A percentile compares a stretch with the other conserved stretches of the same genome.
Evolutionary conservation across 2,329 filamentous ascomycete species (phyloP).

Genomic region (Colletotrichum brevisporum): DNA sequence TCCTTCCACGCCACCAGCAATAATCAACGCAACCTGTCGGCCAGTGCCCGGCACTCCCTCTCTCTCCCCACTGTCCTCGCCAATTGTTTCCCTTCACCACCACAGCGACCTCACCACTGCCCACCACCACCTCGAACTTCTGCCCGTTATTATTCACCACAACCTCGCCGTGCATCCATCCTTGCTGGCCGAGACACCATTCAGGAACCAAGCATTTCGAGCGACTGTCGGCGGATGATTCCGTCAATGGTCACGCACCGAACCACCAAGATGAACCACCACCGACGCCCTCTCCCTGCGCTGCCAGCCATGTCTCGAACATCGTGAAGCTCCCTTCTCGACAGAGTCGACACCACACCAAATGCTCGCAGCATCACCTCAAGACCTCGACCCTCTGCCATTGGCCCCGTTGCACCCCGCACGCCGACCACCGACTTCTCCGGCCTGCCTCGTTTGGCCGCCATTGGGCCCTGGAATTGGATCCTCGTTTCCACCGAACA

Average conservation of each 20-base stretch:
- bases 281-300: neutral
- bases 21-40: no score
- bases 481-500: constrained; percentile 28
- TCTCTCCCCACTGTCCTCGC: no score
- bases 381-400: no score
- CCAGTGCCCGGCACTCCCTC: no score
- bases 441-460: constrained; percentile 30
- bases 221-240: no score
- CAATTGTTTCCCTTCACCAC: no score
- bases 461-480: constrained; percentile 1
- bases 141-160: neutral
- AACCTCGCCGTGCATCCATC: neutral
- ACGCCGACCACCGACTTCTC: neutral
- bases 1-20: no score
- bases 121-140: neutral
- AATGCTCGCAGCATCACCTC: neutral
- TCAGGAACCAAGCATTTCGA: constrained; percentile 6
- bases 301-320: no score
- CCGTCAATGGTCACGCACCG: no score
- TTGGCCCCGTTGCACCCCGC: neutral
- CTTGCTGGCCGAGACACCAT: constrained; percentile 14
- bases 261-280: neutral
- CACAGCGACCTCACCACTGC: neutral
- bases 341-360: no score
- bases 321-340: neutral